These are phyloP conservation scores for Calocybe gangraenosa DNA, from an alignment of 768 basidiomycete species.

Conservation along the genomic window DNA sequence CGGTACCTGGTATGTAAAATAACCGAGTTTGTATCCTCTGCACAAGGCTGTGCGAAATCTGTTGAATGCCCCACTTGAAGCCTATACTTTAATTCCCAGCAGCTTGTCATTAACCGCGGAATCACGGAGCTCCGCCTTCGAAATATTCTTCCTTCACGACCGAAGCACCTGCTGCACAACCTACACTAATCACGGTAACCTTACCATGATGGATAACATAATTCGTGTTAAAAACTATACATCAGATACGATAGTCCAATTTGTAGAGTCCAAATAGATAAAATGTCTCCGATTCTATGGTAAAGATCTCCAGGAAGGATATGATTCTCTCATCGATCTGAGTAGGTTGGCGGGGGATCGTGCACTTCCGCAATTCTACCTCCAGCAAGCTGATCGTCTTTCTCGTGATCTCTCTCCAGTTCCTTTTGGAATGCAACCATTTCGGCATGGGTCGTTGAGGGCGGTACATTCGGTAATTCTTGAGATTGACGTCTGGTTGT, in stretches of 20 bases:
- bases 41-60: slow-evolving; percentile 8
- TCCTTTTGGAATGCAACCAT: slow-evolving; percentile 12
- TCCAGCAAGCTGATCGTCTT: slow-evolving; percentile 9
- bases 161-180: neutral
- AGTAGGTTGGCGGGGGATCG: slow-evolving; percentile 16
- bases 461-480: slow-evolving; percentile 1
- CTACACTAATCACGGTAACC: neutral
- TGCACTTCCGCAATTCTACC: slow-evolving; percentile 4
- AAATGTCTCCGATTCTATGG: no score
- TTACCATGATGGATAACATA: no score
- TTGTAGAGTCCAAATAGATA: neutral
- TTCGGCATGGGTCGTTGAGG: slow-evolving; percentile 6
- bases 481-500: neutral
- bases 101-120: neutral
- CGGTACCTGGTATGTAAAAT: slow-evolving; percentile 24
- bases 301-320: neutral
- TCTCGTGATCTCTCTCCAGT: slow-evolving; percentile 13
- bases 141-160: neutral
- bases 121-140: slow-evolving; percentile 7
- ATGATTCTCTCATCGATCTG: slow-evolving; percentile 6
- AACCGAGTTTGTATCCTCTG: slow-evolving; percentile 11
- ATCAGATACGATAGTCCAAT: neutral
- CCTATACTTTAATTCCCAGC: slow-evolving; percentile 3
- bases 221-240: no score
- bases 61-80: slow-evolving; percentile 6